A percentile compares a stretch with the other conserved stretches of the same genome.
Evolutionary conservation across 768 basidiomycete genomes (phyloP).

Genomic region (Trichaptum fuscoviolaceum): DNA sequence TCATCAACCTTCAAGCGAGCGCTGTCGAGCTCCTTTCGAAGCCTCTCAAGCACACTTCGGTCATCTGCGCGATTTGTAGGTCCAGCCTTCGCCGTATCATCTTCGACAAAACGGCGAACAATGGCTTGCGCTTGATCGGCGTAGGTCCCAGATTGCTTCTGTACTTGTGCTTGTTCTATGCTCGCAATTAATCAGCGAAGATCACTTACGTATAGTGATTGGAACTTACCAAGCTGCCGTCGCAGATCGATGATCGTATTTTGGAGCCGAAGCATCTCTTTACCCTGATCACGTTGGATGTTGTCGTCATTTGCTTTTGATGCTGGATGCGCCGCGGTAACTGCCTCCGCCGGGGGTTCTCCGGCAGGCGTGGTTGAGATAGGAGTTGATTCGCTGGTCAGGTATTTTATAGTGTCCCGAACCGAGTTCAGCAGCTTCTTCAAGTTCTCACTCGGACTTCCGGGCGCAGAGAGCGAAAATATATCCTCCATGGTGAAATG

Average conservation of each 20-base stretch:
- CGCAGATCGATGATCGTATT: constrained; percentile 45
- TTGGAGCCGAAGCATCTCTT: constrained; percentile 47
- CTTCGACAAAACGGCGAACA: constrained; percentile 48
- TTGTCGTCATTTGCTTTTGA: constrained; percentile 12
- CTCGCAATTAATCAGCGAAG: constrained; percentile 10
- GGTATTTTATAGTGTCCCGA: constrained; percentile 17
- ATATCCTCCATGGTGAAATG: constrained; percentile 42
- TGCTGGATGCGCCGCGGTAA: constrained; percentile 10
- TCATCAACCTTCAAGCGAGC: constrained; percentile 63
- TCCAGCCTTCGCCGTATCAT: constrained; percentile 30
- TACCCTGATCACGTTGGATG: constrained; percentile 24
- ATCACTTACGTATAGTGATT: constrained; percentile 3
- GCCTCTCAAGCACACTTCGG: constrained; percentile 44
- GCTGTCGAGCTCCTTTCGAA: constrained; percentile 53
- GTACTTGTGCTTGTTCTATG: constrained; percentile 44
- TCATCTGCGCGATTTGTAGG: constrained; percentile 30
- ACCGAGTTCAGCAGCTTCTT: constrained; percentile 30
- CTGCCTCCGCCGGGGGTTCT: constrained; percentile 1
- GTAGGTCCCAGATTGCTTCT: constrained; percentile 18
- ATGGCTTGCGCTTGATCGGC: constrained; percentile 37
- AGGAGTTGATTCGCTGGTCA: constrained; percentile 15
- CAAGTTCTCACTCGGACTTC: constrained; percentile 45
- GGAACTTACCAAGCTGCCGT: constrained; percentile 50
- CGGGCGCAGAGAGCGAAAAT: constrained; percentile 49
- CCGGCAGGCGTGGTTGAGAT: constrained; percentile 6